Base-by-base conservation (phyloP, 2,329 filamentous ascomycete species). In the Exophiala dermatitidis region DNA sequence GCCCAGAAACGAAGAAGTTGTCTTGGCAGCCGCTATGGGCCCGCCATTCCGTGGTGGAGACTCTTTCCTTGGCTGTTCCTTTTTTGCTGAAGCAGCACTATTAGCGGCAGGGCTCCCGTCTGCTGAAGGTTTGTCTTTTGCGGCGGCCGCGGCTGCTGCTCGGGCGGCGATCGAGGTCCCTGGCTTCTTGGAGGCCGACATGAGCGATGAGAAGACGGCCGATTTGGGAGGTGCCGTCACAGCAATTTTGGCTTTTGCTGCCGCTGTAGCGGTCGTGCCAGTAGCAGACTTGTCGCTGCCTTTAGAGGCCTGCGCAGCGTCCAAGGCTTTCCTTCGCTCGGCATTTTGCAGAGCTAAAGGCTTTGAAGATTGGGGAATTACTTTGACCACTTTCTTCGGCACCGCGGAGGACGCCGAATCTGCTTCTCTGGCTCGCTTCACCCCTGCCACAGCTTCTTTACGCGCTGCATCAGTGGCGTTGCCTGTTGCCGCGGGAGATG, bases 121-220 rank as follows among this genome's bases (percentile, higher is more conserved):
- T 3, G 69, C 68, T 1, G 69, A 66, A 0, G 68, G 66, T 36
- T 62, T 62, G 19, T 62, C 62, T 55, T 66, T 64, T 12, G 53
- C 48, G 37, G 61, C 58, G 1, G 72, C 51, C 31, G 61, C 58
- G 1, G 72, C 71, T 0, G 73, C 72, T n/a, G 71, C 72, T 58
- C 72, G 66, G 50, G 74, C 74, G 6, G 74, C 72, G 65, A 74
- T 74, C 1, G 74, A 75, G 8, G 74, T 77, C 30, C 74, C 74
- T 7, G 74, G 74, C 55, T 71, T 71, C 55, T 77, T 77, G 3
- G 74, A 75, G 9, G 73, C 74, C 7, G 74, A 76, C 57, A 68
- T 67, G 52, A 77, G 60, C 52, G 69, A 72, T 30, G 72, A 70
- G 56, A 77, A 77, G 29, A 75, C 64, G 57, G 69, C 74, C 7